Base-by-base conservation (phyloP, 306 rosid genomes). In the Gleditsia sinensis region DNA sequence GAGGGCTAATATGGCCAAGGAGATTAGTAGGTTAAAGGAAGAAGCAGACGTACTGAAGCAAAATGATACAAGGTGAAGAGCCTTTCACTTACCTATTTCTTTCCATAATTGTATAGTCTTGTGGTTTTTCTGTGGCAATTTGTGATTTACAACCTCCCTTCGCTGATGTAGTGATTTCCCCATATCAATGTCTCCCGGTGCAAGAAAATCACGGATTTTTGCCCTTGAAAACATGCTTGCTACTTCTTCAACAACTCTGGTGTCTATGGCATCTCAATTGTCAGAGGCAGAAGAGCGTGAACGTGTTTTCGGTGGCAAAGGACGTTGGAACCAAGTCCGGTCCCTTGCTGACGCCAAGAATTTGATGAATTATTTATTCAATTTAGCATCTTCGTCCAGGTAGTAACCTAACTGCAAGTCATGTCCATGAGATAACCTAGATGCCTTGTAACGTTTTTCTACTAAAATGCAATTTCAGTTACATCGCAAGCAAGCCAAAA, bases 251-350 rank as follows among this genome's bases (percentile, higher is more conserved):
- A 82, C 92, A 78, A 84, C 93, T 72, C 46, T 92, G 48, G 93
- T 92, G 36, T 86, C 97, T 5, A 95, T 92, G 99, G 96, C 98
- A 57, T 95, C 98, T 45, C 99, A 95, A 48, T 80, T 95, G 67
- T 95, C 99, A 8, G 99, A 90, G 79, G 99, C 98, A 53, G 99
- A 87, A 82, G 99, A 95, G 84, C 88, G 95, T 3, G 99, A 88
- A 55, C 86, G 99, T 6, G 81, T 84, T 79, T 92, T 95, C 55
- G 83, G 90, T 28, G 97, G 99, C 77, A 86, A 90, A 75, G 99
- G 96, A 28, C 98, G 99, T 53, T 95, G 99, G 99, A 89, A 87
- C 72, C 97, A 95, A 76, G 90, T 92, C 37, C 93, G 99, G 16
- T 83, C 95, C 42, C 96, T 95, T 60, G 82, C 88, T 58, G 99